Evolutionary conservation across 495 filamentous ascomycete species (phyloP).

Genomic region (Podospora tetraspora): DNA sequence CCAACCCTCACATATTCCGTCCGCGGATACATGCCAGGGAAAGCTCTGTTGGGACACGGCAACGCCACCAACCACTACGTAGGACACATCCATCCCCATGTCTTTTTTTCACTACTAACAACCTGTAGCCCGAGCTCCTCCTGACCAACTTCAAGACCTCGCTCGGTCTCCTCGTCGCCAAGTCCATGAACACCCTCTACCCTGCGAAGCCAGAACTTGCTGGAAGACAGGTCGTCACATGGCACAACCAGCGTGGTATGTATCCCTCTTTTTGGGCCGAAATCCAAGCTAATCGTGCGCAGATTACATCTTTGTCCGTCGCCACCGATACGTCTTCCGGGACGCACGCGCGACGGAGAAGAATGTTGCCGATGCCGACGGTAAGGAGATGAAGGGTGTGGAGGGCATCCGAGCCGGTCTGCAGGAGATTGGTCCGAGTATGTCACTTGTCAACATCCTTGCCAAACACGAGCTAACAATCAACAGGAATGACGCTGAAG

Average conservation of each 20-base stretch:
- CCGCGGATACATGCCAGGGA: conserved; percentile 79
- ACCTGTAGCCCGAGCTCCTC: conserved; percentile 68
- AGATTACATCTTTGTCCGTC: conserved; percentile 89
- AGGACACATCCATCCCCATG: not conserved
- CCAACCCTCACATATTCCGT: conserved; percentile 71
- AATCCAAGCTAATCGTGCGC: not conserved
- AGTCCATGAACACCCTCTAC: conserved; percentile 77
- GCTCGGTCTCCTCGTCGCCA: conserved; percentile 81
- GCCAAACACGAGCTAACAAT: conserved; percentile 66
- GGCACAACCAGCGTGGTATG: conserved; percentile 76
- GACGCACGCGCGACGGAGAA: conserved; percentile 83
- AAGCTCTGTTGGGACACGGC: conserved; percentile 80
- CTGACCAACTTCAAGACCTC: conserved; percentile 95
- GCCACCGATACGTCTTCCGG: conserved; percentile 88
- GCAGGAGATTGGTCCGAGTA: conserved; percentile 75
- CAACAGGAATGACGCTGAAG: conserved; percentile 70
- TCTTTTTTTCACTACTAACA: conserved; percentile 11
- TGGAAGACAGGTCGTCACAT: conserved; percentile 81
- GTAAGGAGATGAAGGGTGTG: conserved; percentile 77
- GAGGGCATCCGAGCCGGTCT: conserved; percentile 77
- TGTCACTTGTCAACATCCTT: conserved; percentile 5
- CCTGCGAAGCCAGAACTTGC: conserved; percentile 74
- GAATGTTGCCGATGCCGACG: conserved; percentile 74
- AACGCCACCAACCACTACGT: conserved; percentile 76
- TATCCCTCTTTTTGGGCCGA: not conserved